Evolutionary conservation across 306 rosid genomes (phyloP).

Genomic region (Carpinus fangiana): DNA sequence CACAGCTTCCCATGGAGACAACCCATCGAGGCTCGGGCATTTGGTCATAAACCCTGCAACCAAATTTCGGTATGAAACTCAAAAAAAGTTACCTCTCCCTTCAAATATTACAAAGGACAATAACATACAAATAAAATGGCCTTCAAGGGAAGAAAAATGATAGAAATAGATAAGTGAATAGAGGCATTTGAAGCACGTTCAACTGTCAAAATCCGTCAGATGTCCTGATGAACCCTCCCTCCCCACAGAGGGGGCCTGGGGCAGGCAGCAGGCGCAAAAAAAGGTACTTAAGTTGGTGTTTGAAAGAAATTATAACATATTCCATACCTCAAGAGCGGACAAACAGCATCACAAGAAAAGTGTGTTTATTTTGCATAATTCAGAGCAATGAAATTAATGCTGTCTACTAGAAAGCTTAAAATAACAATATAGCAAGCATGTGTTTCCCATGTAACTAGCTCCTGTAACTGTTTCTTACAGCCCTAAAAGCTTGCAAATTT

Average conservation of each 20-base stretch:
- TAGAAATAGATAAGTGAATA: no score
- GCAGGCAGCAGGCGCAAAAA: background rate
- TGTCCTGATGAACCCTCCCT: background rate
- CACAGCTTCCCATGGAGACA: slow-evolving; percentile 99
- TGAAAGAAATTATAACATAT: background rate
- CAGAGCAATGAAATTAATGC: background rate
- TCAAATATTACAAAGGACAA: background rate
- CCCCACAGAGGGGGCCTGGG: background rate
- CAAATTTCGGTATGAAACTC: slow-evolving; percentile 12
- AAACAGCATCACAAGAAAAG: background rate
- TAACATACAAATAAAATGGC: no score
- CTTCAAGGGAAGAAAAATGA: background rate
- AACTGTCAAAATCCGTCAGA: background rate
- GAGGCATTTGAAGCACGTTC: background rate
- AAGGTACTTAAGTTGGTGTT: background rate
- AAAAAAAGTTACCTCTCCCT: background rate
- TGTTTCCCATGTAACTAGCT: background rate
- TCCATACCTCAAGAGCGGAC: background rate
- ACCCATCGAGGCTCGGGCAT: slow-evolving; percentile 99
- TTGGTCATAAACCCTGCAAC: slow-evolving; percentile 93
- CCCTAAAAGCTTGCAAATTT: background rate
- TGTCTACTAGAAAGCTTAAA: background rate
- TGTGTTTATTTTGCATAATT: background rate
- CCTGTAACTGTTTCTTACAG: background rate
- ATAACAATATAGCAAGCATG: background rate